Conservation (phyloP, 495 filamentous ascomycete genomes). For the Aspergillus bertholletiae region DNA sequence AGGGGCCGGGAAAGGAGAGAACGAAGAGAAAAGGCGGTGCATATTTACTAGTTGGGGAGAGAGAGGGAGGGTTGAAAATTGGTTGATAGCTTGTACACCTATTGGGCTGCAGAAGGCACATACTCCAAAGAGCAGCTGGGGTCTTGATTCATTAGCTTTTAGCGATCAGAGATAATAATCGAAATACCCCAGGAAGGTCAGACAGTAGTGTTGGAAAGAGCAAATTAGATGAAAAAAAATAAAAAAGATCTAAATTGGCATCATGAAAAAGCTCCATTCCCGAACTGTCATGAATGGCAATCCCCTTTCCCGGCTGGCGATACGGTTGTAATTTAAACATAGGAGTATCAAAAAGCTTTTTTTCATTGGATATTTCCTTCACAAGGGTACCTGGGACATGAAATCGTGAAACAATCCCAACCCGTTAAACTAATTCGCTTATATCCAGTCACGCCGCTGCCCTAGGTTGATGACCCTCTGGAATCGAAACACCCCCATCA, state of each 20-base stretch:
- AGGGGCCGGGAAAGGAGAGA: neutral
- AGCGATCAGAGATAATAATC: neutral
- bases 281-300: constrained; percentile 10
- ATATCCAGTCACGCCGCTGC: constrained; percentile 46
- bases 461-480: constrained; percentile 37
- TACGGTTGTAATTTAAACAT: constrained; percentile 30
- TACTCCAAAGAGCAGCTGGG: constrained; percentile 3
- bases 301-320: constrained; percentile 10
- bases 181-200: neutral
- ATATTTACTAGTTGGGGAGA: neutral
- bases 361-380: constrained; percentile 48
- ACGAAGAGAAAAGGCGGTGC: neutral
- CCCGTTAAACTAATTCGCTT: constrained; percentile 37
- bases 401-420: constrained; percentile 50
- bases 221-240: constrained; percentile 10
- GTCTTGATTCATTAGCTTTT: constrained; percentile 2
- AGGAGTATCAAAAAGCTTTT: constrained; percentile 40
- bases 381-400: constrained; percentile 47
- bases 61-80: neutral
- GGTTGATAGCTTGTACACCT: neutral
- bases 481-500: constrained; percentile 30
- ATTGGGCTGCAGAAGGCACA: neutral
- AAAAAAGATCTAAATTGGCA: constrained; percentile 11
- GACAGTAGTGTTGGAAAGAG: neutral
- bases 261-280: constrained; percentile 14